phyloP scores from a whole-genome alignment of 768 basidiomycete genomes.

The Epithele typhae region DNA sequence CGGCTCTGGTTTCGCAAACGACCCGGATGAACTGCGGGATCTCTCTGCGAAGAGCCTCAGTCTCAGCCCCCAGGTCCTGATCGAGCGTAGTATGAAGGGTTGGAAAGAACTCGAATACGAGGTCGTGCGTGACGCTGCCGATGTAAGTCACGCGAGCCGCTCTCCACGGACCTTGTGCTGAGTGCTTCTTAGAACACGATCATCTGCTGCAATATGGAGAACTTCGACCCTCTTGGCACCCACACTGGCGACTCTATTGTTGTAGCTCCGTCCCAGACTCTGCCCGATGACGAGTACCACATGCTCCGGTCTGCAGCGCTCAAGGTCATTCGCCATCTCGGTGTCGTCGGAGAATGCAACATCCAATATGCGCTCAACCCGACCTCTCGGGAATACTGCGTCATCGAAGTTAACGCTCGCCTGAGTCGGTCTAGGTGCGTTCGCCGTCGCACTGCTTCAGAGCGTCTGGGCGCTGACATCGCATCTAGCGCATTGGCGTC shows the following conservation, averaged over 20 bases:
- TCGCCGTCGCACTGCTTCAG: conserved; percentile 2
- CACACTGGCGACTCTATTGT: conserved; percentile 99
- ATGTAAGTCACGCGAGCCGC: conserved; percentile 52
- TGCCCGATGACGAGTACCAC: conserved; percentile 98
- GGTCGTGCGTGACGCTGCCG: conserved; percentile 96
- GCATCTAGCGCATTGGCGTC: conserved; percentile 82
- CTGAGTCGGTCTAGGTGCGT: conserved; percentile 78
- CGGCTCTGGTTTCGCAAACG: conserved; percentile 95
- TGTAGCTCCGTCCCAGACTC: conserved; percentile 95
- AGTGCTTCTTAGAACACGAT: conserved; percentile 78
- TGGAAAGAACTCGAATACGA: conserved; percentile 99
- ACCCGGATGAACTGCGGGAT: conserved; percentile 92
- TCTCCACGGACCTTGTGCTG: neutral
- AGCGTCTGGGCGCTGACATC: conserved; percentile 6
- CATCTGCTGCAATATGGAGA: conserved; percentile 99
- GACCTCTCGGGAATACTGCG: conserved; percentile 87
- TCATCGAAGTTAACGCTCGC: conserved; percentile 98
- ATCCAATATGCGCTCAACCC: conserved; percentile 99
- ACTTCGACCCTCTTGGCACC: conserved; percentile 98
- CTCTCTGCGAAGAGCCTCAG: conserved; percentile 87
- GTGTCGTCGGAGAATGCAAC: conserved; percentile 93
- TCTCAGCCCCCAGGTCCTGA: conserved; percentile 91
- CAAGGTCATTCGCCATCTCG: conserved; percentile 82
- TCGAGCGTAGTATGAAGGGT: conserved; percentile 97
- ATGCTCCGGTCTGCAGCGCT: conserved; percentile 98